Percentiles rank a stretch among this genome's conserved stretches.
phyloP scores from a whole-genome alignment of 2,329 filamentous ascomycete genomes.

The Beauveria sp. region DNA sequence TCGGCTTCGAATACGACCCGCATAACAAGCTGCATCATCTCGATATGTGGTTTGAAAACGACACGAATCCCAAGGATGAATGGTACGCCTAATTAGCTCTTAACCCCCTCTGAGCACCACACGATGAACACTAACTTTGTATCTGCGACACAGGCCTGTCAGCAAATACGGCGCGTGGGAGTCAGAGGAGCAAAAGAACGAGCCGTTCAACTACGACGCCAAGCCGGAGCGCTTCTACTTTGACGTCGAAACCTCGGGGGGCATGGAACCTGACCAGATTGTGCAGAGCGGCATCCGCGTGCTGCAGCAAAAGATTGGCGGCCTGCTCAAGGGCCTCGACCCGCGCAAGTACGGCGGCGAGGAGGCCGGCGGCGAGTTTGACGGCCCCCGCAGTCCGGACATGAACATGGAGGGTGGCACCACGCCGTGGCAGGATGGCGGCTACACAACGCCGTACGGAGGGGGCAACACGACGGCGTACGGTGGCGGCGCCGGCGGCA shows the following conservation, averaged over 20 bases:
- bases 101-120: too few relatives aligned
- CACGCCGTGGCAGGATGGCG: constrained; percentile 53
- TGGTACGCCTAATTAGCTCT: constrained; percentile 49
- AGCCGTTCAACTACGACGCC: constrained; percentile 86
- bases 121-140: too few relatives aligned
- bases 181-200: constrained; percentile 66
- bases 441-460: constrained; percentile 63
- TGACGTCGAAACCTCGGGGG: constrained; percentile 84
- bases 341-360: constrained; percentile 43
- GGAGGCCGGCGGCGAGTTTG: constrained; percentile 47
- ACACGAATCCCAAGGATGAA: constrained; percentile 66
- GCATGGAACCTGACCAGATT: constrained; percentile 81
- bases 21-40: constrained; percentile 91
- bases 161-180: constrained; percentile 75
- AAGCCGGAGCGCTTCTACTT: constrained; percentile 82
- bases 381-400: constrained; percentile 60
- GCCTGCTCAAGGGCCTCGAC: constrained; percentile 56
- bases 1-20: constrained; percentile 97
- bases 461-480: constrained; percentile 52
- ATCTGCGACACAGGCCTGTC: constrained; percentile 54
- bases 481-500: constrained; percentile 39
- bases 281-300: constrained; percentile 83
- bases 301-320: constrained; percentile 83
- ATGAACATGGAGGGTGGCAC: constrained; percentile 50
- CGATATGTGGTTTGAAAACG: constrained; percentile 85